Base-by-base conservation (phyloP, 768 basidiomycete genomes). In the Hypholoma sublateritium region DNA sequence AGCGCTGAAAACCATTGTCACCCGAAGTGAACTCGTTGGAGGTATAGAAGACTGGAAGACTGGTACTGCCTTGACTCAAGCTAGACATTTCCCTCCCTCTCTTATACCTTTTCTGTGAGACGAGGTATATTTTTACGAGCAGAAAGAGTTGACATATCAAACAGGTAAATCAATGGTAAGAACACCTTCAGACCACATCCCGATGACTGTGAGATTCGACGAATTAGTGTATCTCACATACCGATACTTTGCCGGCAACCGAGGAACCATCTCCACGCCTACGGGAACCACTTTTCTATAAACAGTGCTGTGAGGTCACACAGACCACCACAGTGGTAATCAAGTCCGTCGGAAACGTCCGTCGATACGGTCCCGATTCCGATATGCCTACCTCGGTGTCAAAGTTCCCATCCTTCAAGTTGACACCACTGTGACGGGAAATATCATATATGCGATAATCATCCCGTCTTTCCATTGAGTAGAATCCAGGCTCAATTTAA, bases 1-100 rank as follows among this genome's bases (percentile, higher is more conserved):
- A 35, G 53, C 49, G 16, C 37, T 59, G 48, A 59, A 54, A 35
- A 41, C 58, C 58, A 59, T 59, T 59, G 37, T 36, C 21, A 17
- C 5, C 5, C 46, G 19, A 22, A 47, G 14, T 43, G 28, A 9
- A 42, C 21, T 49, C 46, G 51, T 32, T 9, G 35, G 22, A 12
- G 3, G 21, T 50, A 39, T 22, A 22, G 19, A 53, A 41, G 41
- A 49, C 35, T 35, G 41, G 44, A 24, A 54, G 52, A 50, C 37
- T 53, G 14, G 25, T 11, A 25, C 43, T 47, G 53, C 47, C 58
- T 59, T 59, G 58, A 2, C 41, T 45, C 28, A 36, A 43, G 14
- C 11, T 17, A n/a, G 43, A 39, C 39, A 19, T n/a, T 25, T 36
- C 13, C 13, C 43, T 22, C 6, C 16, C 13, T 3, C 52, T 42